phyloP scores from a whole-genome alignment of 257 asterid species.

The Fraxinus anomala region DNA sequence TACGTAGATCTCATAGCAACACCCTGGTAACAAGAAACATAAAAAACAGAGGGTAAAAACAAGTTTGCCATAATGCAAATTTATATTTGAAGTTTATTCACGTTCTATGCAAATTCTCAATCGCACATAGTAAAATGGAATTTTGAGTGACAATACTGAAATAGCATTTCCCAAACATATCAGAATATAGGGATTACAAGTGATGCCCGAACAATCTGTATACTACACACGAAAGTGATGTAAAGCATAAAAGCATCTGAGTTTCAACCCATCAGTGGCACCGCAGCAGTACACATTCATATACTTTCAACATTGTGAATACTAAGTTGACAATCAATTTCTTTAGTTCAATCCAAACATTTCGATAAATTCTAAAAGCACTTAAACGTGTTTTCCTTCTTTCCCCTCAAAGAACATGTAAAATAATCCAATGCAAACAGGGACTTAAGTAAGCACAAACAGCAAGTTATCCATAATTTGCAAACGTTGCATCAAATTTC shows the following conservation, averaged over 20 bases:
- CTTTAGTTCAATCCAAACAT: not conserved
- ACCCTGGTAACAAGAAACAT: constrained; percentile 36
- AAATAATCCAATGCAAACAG: not conserved
- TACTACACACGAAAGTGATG: not conserved
- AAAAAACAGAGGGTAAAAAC: constrained; percentile 3
- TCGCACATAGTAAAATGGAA: not conserved
- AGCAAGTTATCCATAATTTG: not conserved
- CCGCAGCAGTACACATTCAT: not conserved
- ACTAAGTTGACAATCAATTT: not conserved
- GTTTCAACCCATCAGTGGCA: not conserved
- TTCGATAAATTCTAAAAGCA: not conserved
- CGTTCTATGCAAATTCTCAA: not conserved
- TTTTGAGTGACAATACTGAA: not conserved
- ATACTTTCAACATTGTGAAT: not conserved
- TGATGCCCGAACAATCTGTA: not conserved
- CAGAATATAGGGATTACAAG: not conserved
- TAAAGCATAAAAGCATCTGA: not conserved
- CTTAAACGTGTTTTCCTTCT: not conserved
- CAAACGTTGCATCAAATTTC: not conserved
- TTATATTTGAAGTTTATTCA: not conserved
- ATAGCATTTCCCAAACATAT: not conserved
- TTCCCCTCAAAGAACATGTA: not conserved
- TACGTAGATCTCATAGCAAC: constrained; percentile 56
- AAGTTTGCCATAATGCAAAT: not conserved
- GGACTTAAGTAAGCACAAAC: not conserved